phyloP scores from a whole-genome alignment of 495 filamentous ascomycete species.

The Penicillium mononematosum region DNA sequence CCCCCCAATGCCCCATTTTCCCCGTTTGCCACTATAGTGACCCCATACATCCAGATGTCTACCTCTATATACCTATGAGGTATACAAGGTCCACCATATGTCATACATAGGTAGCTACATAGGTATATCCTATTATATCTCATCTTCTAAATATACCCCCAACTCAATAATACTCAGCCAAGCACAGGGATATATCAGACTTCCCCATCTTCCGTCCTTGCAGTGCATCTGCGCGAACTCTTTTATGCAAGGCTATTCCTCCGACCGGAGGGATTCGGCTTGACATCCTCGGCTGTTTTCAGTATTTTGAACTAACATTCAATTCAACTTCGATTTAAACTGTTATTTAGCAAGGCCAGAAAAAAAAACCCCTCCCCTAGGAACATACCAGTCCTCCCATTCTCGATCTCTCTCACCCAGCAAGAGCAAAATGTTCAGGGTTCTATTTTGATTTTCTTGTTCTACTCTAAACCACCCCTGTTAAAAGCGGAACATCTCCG shows the following conservation, averaged over 20 bases:
- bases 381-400: neutral
- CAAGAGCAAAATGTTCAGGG: constrained; percentile 2
- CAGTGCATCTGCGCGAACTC: constrained; percentile 21
- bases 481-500: neutral
- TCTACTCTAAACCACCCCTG: neutral
- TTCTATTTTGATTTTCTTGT: constrained; percentile 16
- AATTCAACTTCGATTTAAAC: constrained; percentile 1
- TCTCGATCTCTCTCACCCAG: neutral
- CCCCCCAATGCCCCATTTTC: constrained; percentile 7
- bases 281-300: constrained; percentile 13
- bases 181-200: constrained; percentile 19
- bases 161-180: neutral
- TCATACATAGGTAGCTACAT: no score
- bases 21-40: constrained; percentile 13
- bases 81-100: neutral
- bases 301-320: neutral
- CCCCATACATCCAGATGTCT: neutral
- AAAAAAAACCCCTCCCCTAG: no score
- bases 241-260: constrained; percentile 13
- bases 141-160: neutral
- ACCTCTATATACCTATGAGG: neutral
- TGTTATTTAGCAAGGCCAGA: constrained; percentile 2
- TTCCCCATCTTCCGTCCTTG: constrained; percentile 18
- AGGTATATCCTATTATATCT: neutral
- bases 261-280: constrained; percentile 22